A percentile compares a stretch with the other conserved stretches of the same genome.
Evolutionary conservation across 495 filamentous ascomycete genomes (phyloP).

Genomic region (Neurospora sp.): DNA sequence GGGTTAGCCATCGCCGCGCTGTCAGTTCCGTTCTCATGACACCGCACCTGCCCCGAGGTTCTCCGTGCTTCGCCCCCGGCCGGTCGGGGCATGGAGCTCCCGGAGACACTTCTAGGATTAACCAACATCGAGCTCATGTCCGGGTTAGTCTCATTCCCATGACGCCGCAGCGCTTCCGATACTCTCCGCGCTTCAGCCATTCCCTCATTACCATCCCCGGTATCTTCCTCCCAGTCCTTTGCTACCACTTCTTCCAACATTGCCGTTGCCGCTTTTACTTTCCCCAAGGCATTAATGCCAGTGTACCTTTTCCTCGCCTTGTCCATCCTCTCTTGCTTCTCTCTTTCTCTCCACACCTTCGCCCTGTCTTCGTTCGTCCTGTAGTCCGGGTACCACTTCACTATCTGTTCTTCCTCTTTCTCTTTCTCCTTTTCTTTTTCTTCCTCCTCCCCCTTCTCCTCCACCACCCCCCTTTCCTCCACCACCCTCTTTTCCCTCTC

Average conservation of each 20-base stretch:
- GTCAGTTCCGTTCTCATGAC: neutral
- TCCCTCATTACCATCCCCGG: neutral
- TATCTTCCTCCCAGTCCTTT: neutral
- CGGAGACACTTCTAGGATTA: neutral
- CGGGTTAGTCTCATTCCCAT: neutral
- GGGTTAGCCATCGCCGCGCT: neutral
- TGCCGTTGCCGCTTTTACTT: neutral
- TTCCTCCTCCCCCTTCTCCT: neutral
- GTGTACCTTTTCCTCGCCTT: neutral
- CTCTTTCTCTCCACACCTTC: too few species aligned
- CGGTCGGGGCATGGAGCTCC: neutral
- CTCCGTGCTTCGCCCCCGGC: neutral
- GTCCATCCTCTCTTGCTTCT: neutral
- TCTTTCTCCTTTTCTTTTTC: neutral
- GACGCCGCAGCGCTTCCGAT: neutral
- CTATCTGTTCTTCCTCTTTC: neutral
- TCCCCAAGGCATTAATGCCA: neutral
- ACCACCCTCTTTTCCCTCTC: neutral
- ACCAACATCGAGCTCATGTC: neutral
- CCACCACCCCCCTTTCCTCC: neutral
- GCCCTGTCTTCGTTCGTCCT: neutral
- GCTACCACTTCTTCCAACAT: neutral
- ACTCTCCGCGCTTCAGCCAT: neutral
- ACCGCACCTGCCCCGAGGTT: neutral
- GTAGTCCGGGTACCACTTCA: neutral